Evolutionary conservation across 2,329 filamentous ascomycete genomes (phyloP), one percentile per base, ranked within the genome.

Genomic region (Cladosporium sp.): DNA sequence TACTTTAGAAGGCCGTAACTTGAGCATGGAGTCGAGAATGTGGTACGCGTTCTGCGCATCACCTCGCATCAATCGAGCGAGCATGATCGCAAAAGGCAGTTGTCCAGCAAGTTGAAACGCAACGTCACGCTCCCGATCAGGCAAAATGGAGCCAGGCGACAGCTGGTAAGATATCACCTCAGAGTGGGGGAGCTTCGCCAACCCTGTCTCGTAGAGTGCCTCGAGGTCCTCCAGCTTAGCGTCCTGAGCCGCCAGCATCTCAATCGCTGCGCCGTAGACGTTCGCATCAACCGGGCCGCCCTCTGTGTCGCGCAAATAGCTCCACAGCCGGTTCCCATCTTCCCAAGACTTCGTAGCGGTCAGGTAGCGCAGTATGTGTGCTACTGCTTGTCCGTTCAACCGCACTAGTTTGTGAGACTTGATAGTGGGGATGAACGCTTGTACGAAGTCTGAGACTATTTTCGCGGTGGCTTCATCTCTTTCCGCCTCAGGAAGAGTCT

Each of bases 1-100:
- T 5, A 46, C 11, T 11, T n/a, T 37, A 5, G n/a, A 43, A 2
- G 77, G 77, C 53, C 70, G 73, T 5, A 79, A 65, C 22, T 77
- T 69, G 5, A 78, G 61, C 2, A 68, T 67, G 9, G 74, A 73
- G 59, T 80, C 77, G 3, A 80, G 64, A 4, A 69, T 72, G 14
- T 79, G 66, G 55, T 80, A 80, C 1, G 76, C 74, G 9, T 68
- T 70, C 35, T 64, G 69, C 66, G 74, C 74, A 48, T 78, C 73
- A 14, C 73, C 70, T 32, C 67, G 61, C 4, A 74, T 59, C 3
- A 78, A 55, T 40, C 77, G 70, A 3, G 77, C 77, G 1, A 68
- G 72, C 41, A 73, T 61, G 42, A 79, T 78, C 5, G 74, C 73
- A 28, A 7, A 28, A 7, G 22, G 61, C 4, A 74, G 58, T 2